Conservation (phyloP, 2,329 filamentous ascomycete genomes). For the Fonsecaea monophora region DNA sequence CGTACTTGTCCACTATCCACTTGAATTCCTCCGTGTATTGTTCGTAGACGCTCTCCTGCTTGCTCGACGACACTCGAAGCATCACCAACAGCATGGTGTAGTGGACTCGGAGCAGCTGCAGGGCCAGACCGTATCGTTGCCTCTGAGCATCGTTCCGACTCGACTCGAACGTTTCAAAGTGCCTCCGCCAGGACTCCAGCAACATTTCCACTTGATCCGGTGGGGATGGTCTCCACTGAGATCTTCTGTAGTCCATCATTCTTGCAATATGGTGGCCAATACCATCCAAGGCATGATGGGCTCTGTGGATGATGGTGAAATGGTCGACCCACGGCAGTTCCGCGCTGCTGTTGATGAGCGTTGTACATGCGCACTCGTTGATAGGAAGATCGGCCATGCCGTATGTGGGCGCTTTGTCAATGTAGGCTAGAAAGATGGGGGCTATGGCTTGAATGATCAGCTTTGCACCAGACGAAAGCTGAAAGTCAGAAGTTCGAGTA, state of each 20-base stretch:
- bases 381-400: conserved; percentile 25
- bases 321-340: conserved; percentile 28
- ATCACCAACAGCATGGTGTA: conserved; percentile 33
- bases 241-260: conserved; percentile 25
- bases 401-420: conserved; percentile 34
- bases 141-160: conserved; percentile 5
- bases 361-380: conserved; percentile 19
- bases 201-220: conserved; percentile 22
- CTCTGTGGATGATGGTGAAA: conserved; percentile 20
- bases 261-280: conserved; percentile 31
- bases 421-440: conserved; percentile 32
- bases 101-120: conserved; percentile 22
- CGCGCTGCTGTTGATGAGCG: conserved; percentile 8
- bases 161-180: conserved; percentile 25
- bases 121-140: conserved; percentile 14
- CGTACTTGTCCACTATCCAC: conserved; percentile 30
- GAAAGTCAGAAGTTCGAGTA: neutral
- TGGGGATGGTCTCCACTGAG: conserved; percentile 9
- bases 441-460: conserved; percentile 27
- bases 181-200: conserved; percentile 25
- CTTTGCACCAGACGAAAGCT: conserved; percentile 15
- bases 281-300: conserved; percentile 29
- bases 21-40: conserved; percentile 28
- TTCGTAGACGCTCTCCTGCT: conserved; percentile 24
- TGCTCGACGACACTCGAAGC: conserved; percentile 23